These are phyloP conservation scores for Ormosia semicastrata DNA, from an alignment of 306 rosid genomes.

Conservation along the genomic window DNA sequence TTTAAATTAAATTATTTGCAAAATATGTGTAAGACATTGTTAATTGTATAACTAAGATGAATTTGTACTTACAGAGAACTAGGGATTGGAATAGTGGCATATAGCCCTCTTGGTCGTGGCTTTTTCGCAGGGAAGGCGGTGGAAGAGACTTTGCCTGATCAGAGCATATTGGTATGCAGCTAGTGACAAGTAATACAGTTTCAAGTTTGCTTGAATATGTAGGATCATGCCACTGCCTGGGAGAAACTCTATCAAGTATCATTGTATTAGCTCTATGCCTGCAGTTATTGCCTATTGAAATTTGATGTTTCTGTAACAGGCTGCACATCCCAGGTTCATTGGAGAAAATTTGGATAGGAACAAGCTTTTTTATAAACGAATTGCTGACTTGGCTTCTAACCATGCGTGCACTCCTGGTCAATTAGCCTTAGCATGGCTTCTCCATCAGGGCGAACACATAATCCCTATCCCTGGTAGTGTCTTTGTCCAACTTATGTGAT, in stretches of 20 bases:
- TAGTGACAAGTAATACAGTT: not conserved
- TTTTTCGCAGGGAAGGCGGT: conserved; percentile 76
- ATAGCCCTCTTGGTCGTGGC: conserved; percentile 77
- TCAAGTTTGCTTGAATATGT: conserved; percentile 1
- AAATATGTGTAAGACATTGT: not conserved
- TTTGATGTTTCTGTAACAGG: conserved; percentile 32
- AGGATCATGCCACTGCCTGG: not conserved
- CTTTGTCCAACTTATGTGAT: not conserved
- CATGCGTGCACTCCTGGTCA: conserved; percentile 62
- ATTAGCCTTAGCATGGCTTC: conserved; percentile 73
- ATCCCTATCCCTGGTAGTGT: conserved; percentile 72
- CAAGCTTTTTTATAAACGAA: conserved; percentile 43
- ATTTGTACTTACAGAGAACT: conserved; percentile 45
- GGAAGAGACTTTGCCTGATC: conserved; percentile 48
- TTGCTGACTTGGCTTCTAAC: conserved; percentile 50
- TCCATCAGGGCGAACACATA: conserved; percentile 62
- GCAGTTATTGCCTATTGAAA: not conserved
- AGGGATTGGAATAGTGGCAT: conserved; percentile 72
- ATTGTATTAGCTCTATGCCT: not conserved
- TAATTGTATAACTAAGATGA: not conserved
- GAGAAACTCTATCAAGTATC: not conserved
- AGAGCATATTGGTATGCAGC: conserved; percentile 55
- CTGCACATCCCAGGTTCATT: conserved; percentile 62
- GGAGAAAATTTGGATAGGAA: conserved; percentile 71
- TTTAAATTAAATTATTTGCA: not conserved